These are phyloP conservation scores for Abrus precatorius DNA, from an alignment of 306 rosid species.

Conservation along the genomic window DNA sequence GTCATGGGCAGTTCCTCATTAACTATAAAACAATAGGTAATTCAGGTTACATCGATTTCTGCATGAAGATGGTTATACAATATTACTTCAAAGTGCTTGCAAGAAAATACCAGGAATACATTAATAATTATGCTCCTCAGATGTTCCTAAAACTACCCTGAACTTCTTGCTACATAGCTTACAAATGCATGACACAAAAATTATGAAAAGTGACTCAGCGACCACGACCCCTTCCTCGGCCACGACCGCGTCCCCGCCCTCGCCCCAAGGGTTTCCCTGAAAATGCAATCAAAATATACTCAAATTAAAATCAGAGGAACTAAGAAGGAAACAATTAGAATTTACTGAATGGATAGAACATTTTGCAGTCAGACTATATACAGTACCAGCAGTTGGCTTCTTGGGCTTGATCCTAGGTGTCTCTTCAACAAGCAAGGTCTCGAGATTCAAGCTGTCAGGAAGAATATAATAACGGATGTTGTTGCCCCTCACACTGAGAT, in stretches of 20 bases:
- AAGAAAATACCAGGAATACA: slow-evolving; percentile 16
- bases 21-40: slow-evolving; percentile 23
- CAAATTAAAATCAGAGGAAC: not conserved
- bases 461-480: slow-evolving; percentile 81
- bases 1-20: not conserved
- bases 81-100: not conserved
- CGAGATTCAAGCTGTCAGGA: slow-evolving; percentile 63
- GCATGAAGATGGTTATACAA: not conserved
- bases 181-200: slow-evolving; percentile 54
- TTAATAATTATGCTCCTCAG: not conserved
- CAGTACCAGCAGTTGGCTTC: slow-evolving; percentile 93
- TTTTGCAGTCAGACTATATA: slow-evolving; percentile 2
- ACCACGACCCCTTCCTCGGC: slow-evolving; percentile 89
- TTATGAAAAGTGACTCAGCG: slow-evolving; percentile 54
- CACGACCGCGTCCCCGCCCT: slow-evolving; percentile 87
- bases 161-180: slow-evolving; percentile 20
- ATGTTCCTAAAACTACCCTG: slow-evolving; percentile 8
- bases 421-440: slow-evolving; percentile 61
- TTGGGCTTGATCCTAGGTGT: slow-evolving; percentile 94
- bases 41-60: slow-evolving; percentile 7
- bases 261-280: slow-evolving; percentile 87
- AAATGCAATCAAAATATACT: slow-evolving; percentile 32
- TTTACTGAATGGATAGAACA: not conserved
- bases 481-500: slow-evolving; percentile 97
- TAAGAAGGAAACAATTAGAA: slow-evolving; percentile 7